Percentiles rank a stretch among this genome's conserved stretches.
Conservation (phyloP, 306 rosid species). For the Sindora glabra region DNA sequence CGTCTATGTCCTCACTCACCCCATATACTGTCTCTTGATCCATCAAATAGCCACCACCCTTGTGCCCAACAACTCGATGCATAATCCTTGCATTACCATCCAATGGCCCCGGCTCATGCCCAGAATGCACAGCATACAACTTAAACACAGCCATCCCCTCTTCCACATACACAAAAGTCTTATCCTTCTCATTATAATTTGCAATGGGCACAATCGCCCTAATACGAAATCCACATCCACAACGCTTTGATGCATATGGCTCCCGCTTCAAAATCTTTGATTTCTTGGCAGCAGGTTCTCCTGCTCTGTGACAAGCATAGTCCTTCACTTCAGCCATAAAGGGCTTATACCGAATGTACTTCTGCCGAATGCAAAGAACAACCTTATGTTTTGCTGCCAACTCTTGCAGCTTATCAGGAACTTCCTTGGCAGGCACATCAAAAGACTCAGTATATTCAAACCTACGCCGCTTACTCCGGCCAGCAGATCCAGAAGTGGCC, state of each 20-base stretch:
- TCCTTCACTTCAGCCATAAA: conserved; percentile 99
- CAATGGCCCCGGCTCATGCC: conserved; percentile 97
- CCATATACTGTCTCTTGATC: conserved; percentile 89
- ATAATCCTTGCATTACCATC: conserved; percentile 98
- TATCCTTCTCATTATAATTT: conserved; percentile 91
- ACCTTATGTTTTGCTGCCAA: conserved; percentile 92
- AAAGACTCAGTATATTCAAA: conserved; percentile 89
- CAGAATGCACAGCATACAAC: conserved; percentile 93
- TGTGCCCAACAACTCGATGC: conserved; percentile 91
- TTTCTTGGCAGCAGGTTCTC: conserved; percentile 84
- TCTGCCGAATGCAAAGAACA: conserved; percentile 91
- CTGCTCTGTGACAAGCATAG: conserved; percentile 95
- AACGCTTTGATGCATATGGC: conserved; percentile 86
- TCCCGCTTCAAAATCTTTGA: conserved; percentile 82
- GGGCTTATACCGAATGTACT: conserved; percentile 95
- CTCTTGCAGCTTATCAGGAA: conserved; percentile 72
- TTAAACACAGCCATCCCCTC: conserved; percentile 90
- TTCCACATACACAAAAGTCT: conserved; percentile 92
- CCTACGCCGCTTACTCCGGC: conserved; percentile 63
- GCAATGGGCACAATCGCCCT: conserved; percentile 97
- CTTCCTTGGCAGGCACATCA: conserved; percentile 92
- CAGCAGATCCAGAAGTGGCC: conserved; percentile 34
- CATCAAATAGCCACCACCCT: conserved; percentile 74
- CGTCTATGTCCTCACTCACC: conserved; percentile 86
- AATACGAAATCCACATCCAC: conserved; percentile 98